Conservation (phyloP, 2,329 filamentous ascomycete genomes). For the Endoconidiophora laricicola region DNA sequence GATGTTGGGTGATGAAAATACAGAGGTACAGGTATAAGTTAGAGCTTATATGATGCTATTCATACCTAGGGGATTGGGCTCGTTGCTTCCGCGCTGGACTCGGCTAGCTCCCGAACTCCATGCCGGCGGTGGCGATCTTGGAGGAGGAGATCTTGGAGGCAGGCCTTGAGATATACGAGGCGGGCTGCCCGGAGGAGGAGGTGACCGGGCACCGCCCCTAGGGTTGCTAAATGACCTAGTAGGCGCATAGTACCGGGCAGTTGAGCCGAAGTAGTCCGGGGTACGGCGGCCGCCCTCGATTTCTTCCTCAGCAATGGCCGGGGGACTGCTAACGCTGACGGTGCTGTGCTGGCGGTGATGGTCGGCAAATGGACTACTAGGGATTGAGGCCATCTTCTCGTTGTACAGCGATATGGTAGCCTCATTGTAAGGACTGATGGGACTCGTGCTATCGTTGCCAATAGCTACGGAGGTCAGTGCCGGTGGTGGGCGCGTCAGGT, state of each 20-base stretch:
- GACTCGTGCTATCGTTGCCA: conserved; percentile 1
- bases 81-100: conserved; percentile 17
- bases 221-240: conserved; percentile 40
- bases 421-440: conserved; percentile 3
- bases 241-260: conserved; percentile 38
- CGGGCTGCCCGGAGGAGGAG: background rate
- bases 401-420: conserved; percentile 1
- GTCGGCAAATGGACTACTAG: conserved; percentile 7
- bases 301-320: background rate
- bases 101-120: conserved; percentile 14
- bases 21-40: conserved; percentile 6
- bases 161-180: conserved; percentile 1
- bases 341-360: background rate
- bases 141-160: conserved; percentile 5
- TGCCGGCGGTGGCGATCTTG: background rate
- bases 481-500: conserved; percentile 12
- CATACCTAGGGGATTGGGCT: conserved; percentile 36
- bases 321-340: background rate
- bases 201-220: conserved; percentile 14
- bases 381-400: background rate
- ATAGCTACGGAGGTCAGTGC: background rate
- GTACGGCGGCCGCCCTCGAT: conserved; percentile 26
- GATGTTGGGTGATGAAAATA: too few species aligned
- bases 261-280: conserved; percentile 38
- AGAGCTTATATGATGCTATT: conserved; percentile 29